Evolutionary conservation across 1,284 basidiomycete species (phyloP).

Genomic region (Pyrrhoderma lamaoense): DNA sequence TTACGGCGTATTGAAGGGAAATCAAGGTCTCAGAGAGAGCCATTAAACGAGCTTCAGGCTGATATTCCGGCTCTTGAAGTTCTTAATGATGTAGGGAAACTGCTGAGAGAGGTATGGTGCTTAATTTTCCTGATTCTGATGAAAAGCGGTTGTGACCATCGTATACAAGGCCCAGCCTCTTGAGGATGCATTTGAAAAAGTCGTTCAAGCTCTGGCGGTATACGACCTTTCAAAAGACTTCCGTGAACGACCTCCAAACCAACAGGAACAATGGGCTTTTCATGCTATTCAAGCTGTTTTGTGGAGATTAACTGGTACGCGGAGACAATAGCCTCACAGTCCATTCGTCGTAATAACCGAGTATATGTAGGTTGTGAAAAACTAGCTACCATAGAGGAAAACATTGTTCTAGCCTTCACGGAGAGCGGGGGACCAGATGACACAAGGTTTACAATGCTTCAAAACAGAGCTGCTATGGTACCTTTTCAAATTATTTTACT

Average conservation of each 20-base stretch:
- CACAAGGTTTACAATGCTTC: conserved; percentile 48
- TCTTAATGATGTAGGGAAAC: conserved; percentile 61
- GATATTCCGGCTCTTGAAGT: conserved; percentile 70
- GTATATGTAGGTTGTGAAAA: conserved; percentile 50
- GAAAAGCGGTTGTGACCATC: not conserved
- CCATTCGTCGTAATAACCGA: not conserved
- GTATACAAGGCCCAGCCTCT: conserved; percentile 61
- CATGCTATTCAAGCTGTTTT: conserved; percentile 66
- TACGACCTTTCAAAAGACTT: conserved; percentile 59
- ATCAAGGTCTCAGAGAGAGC: conserved; percentile 32
- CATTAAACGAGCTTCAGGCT: conserved; percentile 68
- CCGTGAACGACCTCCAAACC: conserved; percentile 42
- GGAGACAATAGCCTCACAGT: not conserved
- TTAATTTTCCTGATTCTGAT: not conserved
- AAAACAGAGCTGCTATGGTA: conserved; percentile 61
- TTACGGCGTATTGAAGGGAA: conserved; percentile 41
- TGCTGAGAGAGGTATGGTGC: conserved; percentile 45
- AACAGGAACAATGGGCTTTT: conserved; percentile 57
- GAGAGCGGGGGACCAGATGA: conserved; percentile 50
- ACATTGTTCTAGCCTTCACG: conserved; percentile 60
- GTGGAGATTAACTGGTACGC: conserved; percentile 61
- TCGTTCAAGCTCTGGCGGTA: conserved; percentile 57
- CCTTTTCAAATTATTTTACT: conserved; percentile 17
- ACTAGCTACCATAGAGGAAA: conserved; percentile 59
- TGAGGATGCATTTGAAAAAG: conserved; percentile 56